Evolutionary conservation across 768 basidiomycete genomes (phyloP).

Genomic region (Lentinula boryana): DNA sequence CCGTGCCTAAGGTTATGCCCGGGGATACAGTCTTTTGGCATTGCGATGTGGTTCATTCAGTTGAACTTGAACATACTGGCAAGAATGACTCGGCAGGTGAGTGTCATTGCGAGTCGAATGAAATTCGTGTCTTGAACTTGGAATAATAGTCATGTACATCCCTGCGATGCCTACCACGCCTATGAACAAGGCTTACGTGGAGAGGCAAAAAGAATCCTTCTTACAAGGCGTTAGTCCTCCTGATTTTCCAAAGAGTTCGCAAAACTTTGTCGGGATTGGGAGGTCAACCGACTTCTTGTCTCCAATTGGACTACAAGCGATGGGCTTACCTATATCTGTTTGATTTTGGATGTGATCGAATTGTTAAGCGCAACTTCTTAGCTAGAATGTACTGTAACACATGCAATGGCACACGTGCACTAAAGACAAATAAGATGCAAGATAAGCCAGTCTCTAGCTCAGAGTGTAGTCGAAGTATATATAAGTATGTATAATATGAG

Average conservation of each 20-base stretch:
- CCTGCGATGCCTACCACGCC: conserved; percentile 65
- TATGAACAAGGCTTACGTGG: conserved; percentile 54
- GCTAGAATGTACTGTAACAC: too few species aligned
- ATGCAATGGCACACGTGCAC: too few species aligned
- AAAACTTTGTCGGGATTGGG: conserved; percentile 28
- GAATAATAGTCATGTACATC: conserved; percentile 64
- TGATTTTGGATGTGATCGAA: not conserved
- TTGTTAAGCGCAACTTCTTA: too few species aligned
- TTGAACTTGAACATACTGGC: conserved; percentile 49
- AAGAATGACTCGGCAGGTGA: conserved; percentile 49
- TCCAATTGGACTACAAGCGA: conserved; percentile 30
- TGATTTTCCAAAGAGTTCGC: conserved; percentile 54
- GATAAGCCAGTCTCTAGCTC: too few species aligned
- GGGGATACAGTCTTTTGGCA: conserved; percentile 83
- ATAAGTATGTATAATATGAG: too few species aligned
- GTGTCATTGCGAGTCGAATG: not conserved
- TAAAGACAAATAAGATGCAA: too few species aligned
- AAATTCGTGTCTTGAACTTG: not conserved
- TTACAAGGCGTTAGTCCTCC: conserved; percentile 56
- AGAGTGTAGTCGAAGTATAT: too few species aligned
- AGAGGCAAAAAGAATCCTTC: conserved; percentile 58
- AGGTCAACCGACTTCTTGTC: conserved; percentile 27
- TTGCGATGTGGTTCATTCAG: conserved; percentile 48
- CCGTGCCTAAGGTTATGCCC: conserved; percentile 63
- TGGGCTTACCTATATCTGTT: conserved; percentile 29